A percentile compares a stretch with the other conserved stretches of the same genome.
Conservation (phyloP, 352 stramenopile genomes). For the Phytophthora fragariae region DNA sequence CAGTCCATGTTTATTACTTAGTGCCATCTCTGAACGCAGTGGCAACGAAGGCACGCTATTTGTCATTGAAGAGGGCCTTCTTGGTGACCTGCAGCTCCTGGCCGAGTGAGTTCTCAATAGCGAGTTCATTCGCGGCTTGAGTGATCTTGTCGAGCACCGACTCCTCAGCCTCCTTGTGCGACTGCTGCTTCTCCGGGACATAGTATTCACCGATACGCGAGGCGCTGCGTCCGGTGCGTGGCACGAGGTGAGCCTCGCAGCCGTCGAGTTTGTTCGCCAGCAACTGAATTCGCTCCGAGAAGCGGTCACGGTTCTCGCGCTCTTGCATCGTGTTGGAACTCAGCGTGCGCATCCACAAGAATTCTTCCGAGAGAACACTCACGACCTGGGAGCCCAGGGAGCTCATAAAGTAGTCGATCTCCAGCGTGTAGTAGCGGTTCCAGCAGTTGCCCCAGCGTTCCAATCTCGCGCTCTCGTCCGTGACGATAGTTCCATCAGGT, state of each 20-base stretch:
- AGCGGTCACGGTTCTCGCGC: slow-evolving; percentile 89
- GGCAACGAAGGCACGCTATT: slow-evolving; percentile 48
- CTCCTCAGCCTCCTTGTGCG: slow-evolving; percentile 72
- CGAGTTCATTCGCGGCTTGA: slow-evolving; percentile 86
- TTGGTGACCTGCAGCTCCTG: slow-evolving; percentile 87
- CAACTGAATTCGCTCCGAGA: slow-evolving; percentile 90
- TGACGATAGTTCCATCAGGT: slow-evolving; percentile 95
- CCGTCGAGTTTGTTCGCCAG: slow-evolving; percentile 87
- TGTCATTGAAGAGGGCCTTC: slow-evolving; percentile 87
- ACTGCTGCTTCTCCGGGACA: slow-evolving; percentile 82
- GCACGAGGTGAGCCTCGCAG: slow-evolving; percentile 68
- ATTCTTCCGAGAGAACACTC: slow-evolving; percentile 93
- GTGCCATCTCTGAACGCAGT: slow-evolving; percentile 9
- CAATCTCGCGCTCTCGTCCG: slow-evolving; percentile 92
- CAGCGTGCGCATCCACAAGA: slow-evolving; percentile 93
- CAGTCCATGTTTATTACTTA: slow-evolving; percentile 39
- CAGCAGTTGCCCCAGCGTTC: slow-evolving; percentile 97
- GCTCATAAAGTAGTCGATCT: slow-evolving; percentile 98
- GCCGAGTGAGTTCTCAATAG: slow-evolving; percentile 84
- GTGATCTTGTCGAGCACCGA: slow-evolving; percentile 88
- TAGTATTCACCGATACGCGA: slow-evolving; percentile 88
- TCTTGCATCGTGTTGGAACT: slow-evolving; percentile 92
- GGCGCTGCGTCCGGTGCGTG: slow-evolving; percentile 55
- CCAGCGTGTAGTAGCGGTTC: slow-evolving; percentile 81
- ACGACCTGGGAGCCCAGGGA: slow-evolving; percentile 92